These are phyloP conservation scores for Fraxinus albicans DNA, from an alignment of 305 asterid genomes.

Conservation along the genomic window DNA sequence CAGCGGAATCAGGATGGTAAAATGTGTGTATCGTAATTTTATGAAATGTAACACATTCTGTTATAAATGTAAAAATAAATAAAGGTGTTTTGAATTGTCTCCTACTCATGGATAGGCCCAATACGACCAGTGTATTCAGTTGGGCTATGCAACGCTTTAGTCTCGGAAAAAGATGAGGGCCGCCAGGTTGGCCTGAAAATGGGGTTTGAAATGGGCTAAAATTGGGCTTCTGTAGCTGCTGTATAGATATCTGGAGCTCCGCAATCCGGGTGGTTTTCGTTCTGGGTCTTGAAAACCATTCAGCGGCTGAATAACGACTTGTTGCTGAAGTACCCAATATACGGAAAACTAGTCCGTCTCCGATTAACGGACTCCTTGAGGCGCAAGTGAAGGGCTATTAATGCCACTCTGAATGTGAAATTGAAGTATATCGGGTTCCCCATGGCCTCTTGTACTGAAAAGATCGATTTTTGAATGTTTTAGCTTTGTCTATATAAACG, in stretches of 20 bases:
- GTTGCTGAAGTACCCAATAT: conserved; percentile 54
- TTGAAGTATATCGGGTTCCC: conserved; percentile 62
- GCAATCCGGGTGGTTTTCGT: conserved; percentile 52
- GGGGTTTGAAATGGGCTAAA: conserved; percentile 76
- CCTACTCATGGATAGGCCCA: not conserved
- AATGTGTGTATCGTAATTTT: not conserved
- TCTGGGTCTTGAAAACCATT: conserved; percentile 51
- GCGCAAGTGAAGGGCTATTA: conserved; percentile 54
- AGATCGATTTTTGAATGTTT: conserved; percentile 37
- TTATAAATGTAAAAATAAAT: too few relatives aligned
- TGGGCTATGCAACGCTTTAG: conserved; percentile 58
- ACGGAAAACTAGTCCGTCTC: conserved; percentile 63
- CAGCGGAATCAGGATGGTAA: too few relatives aligned
- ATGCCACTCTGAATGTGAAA: conserved; percentile 40
- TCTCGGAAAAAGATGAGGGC: conserved; percentile 74
- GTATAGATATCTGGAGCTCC: conserved; percentile 59
- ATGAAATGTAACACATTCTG: not conserved
- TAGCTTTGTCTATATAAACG: not conserved
- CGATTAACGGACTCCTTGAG: conserved; percentile 60
- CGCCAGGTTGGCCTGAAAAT: conserved; percentile 63
- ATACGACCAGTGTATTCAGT: not conserved
- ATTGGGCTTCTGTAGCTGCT: conserved; percentile 73
- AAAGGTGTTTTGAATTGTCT: too few relatives aligned
- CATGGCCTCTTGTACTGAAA: conserved; percentile 31
- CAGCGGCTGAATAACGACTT: conserved; percentile 60